These are phyloP conservation scores for Trichoderma sp. DNA, from an alignment of 2,329 filamentous ascomycete species.

Conservation along the genomic window DNA sequence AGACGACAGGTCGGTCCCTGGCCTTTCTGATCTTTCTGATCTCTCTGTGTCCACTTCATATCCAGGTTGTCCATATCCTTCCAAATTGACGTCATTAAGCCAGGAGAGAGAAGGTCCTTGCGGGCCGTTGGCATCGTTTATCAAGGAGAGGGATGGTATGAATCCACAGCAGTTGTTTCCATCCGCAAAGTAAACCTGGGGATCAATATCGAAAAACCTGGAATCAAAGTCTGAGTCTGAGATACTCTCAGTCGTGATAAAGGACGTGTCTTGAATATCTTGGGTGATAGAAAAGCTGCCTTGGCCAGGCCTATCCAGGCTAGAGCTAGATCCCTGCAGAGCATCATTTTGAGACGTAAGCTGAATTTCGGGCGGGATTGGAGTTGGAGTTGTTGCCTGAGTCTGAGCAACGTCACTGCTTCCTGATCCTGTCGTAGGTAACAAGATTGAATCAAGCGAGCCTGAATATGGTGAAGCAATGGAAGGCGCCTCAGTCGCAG, in stretches of 20 bases:
- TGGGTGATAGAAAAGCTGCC: background rate
- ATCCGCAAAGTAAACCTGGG: conserved; percentile 23
- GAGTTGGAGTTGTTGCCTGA: background rate
- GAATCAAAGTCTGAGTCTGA: conserved; percentile 21
- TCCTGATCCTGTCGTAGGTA: background rate
- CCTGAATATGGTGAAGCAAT: background rate
- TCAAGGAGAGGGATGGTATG: conserved; percentile 14
- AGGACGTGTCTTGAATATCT: background rate
- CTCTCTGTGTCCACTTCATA: background rate
- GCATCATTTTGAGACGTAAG: background rate
- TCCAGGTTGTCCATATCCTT: background rate
- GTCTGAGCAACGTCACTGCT: background rate
- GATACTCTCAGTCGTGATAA: background rate
- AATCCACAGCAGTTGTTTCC: conserved; percentile 24
- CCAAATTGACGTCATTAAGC: background rate
- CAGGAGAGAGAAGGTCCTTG: conserved; percentile 10
- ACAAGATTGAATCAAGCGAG: background rate
- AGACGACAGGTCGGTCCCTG: background rate
- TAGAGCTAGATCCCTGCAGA: background rate
- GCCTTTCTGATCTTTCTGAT: background rate
- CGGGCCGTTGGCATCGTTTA: background rate
- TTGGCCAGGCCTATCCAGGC: background rate
- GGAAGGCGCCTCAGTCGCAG: background rate
- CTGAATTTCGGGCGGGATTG: background rate
- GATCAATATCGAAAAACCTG: conserved; percentile 24